phyloP scores from a whole-genome alignment of 306 rosid species.

The Purshia tridentata region DNA sequence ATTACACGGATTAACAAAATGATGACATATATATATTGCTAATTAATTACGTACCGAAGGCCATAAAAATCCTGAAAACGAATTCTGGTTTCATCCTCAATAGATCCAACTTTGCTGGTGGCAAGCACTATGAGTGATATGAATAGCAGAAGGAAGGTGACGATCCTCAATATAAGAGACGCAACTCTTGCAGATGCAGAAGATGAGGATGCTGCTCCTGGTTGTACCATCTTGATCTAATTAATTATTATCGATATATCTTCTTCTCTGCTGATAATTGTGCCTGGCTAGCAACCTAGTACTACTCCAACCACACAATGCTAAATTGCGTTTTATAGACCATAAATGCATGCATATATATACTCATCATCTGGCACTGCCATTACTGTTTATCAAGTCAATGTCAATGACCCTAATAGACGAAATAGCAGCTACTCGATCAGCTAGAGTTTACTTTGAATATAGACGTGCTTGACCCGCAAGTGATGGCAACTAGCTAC shows the following conservation, averaged over 20 bases:
- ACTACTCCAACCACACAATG: too few relatives aligned
- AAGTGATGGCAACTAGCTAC: not conserved
- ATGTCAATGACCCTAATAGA: too few relatives aligned
- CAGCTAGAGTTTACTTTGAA: not conserved
- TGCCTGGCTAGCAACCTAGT: too few relatives aligned
- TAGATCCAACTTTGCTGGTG: not conserved
- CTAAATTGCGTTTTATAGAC: too few relatives aligned
- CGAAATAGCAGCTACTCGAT: too few relatives aligned
- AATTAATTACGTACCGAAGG: conserved; percentile 32
- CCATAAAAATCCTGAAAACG: conserved; percentile 38
- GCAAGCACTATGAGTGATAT: conserved; percentile 50
- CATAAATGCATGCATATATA: too few relatives aligned
- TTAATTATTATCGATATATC: conserved; percentile 13
- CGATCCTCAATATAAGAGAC: conserved; percentile 44
- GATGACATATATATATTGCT: too few relatives aligned
- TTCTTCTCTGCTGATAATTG: too few relatives aligned
- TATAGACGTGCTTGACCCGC: not conserved
- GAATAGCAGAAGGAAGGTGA: conserved; percentile 44
- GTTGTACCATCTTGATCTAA: conserved; percentile 13
- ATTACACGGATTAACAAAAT: too few relatives aligned
- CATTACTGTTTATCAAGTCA: not conserved
- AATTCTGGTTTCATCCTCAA: not conserved
- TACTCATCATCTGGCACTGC: not conserved
- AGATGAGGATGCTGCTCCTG: not conserved
- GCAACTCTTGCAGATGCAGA: conserved; percentile 38